phyloP scores from a whole-genome alignment of 2,329 filamentous ascomycete genomes.

The Penicillium sp. region DNA sequence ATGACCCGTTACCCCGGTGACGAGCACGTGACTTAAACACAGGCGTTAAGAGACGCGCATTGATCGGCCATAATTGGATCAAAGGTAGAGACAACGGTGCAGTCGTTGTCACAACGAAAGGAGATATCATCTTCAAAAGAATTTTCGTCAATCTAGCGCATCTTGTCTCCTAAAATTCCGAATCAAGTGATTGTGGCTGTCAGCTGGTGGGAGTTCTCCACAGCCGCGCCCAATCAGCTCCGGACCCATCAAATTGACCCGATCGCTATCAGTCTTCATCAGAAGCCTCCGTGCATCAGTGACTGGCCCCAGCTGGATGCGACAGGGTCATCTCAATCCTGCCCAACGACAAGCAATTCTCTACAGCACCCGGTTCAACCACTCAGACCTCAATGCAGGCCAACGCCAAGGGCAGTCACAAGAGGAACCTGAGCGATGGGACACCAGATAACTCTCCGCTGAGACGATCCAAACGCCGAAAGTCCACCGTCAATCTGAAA shows the following conservation, averaged over 20 bases:
- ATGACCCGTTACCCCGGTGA: slow-evolving; percentile 34
- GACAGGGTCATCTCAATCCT: neutral
- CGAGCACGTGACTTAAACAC: slow-evolving; percentile 28
- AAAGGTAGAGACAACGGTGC: neutral
- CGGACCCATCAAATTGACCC: neutral
- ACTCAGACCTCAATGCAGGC: slow-evolving; percentile 11
- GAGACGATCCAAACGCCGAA: slow-evolving; percentile 35
- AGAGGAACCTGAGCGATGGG: slow-evolving; percentile 31
- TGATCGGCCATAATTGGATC: neutral
- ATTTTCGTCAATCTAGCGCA: too few relatives aligned
- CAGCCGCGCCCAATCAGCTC: neutral
- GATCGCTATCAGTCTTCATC: neutral
- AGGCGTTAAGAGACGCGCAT: neutral
- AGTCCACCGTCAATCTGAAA: slow-evolving; percentile 22
- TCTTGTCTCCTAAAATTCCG: neutral
- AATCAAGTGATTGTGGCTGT: neutral
- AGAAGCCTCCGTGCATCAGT: neutral
- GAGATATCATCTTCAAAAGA: neutral
- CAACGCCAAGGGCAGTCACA: slow-evolving; percentile 21
- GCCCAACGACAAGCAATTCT: neutral
- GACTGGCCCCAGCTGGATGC: neutral
- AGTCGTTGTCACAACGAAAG: neutral
- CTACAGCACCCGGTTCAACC: neutral
- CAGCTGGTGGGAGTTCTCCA: neutral
- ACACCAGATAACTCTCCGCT: slow-evolving; percentile 26